Base-by-base conservation (phyloP, 352 stramenopile genomes). In the Globisporangium polare region DNA sequence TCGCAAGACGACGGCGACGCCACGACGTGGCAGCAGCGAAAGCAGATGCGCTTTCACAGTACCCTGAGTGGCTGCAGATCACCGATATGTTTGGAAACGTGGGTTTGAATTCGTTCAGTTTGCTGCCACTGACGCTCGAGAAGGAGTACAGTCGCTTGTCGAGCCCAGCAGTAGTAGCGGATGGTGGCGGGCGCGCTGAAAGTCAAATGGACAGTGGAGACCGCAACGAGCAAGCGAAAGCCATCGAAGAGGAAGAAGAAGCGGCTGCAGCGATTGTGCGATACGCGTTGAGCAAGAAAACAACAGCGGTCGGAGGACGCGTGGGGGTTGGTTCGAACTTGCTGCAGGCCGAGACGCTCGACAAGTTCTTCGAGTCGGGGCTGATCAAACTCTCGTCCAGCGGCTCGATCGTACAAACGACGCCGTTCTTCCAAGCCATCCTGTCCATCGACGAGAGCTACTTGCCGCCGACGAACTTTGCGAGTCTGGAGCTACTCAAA, bases 291-390 rank as follows among this genome's bases (percentile, higher is more conserved):
- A 72, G 63, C 8, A 84, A 84, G 46, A 80, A 78, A 18, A 39
- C 53, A 9, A 15, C 42, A 10, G 27, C 66, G 9, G 24, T 42
- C 8, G 47, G 55, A 24, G 53, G 42, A 3, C 29, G 57, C 4
- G 37, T 27, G 0, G 27, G 12, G 2, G 5, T 26, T 10, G 54
- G 43, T 2, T 67, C 58, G 3, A 58, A 56, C 4, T 56, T 62
- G 4, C 26, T 73, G 1, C 75, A 79, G 29, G 72, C 53, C 7
- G 73, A 85, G 43, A 75, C 73, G 37, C 57, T 86, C 6, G 75
- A 88, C 68, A 84, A 82, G 45, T 77, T 86, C n/a, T 86, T 79
- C 27, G 76, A 86, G 37, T 68, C 74, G 0, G 78, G 74, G 1
- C 43, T 86, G 1, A 46, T 84, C 12, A 83, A 84, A 42, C 60